Percentiles rank a stretch among this genome's conserved stretches.
These are phyloP conservation scores for Solanum neorickii DNA, from an alignment of 257 asterid species.

Conservation along the genomic window DNA sequence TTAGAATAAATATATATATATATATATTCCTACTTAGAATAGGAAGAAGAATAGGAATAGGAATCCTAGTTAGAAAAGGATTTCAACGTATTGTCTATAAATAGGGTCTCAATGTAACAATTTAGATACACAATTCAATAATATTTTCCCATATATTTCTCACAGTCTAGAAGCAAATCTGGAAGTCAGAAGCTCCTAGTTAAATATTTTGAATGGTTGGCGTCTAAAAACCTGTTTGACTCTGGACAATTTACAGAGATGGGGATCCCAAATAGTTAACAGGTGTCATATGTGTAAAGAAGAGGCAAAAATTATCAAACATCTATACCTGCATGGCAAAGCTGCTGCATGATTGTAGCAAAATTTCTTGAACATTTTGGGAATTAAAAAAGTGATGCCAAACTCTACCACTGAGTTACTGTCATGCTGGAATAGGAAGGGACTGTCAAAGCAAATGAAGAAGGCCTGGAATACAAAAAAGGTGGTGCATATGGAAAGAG, in stretches of 20 bases:
- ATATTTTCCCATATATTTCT: no score
- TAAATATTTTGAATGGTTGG: background rate
- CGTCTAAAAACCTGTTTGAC: background rate
- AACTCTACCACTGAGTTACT: background rate
- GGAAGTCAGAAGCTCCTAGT: background rate
- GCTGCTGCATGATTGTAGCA: background rate
- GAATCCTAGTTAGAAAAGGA: no score
- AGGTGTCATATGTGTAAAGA: background rate
- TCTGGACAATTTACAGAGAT: background rate
- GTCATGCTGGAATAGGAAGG: background rate
- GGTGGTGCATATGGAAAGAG: background rate
- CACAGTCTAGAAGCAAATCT: background rate
- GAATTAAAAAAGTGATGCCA: background rate
- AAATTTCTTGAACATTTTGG: background rate
- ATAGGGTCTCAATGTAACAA: no score
- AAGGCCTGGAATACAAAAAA: background rate
- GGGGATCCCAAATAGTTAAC: background rate
- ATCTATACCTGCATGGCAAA: background rate
- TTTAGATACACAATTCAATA: no score
- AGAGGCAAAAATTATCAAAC: background rate
- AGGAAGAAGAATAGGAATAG: no score
- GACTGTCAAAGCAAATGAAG: background rate
- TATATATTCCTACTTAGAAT: no score
- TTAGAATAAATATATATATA: no score
- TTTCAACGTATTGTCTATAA: no score